Evolutionary conservation across 352 stramenopile genomes (phyloP), one percentile per base, ranked within the genome.

Genomic region (Phytophthora tentaculata): DNA sequence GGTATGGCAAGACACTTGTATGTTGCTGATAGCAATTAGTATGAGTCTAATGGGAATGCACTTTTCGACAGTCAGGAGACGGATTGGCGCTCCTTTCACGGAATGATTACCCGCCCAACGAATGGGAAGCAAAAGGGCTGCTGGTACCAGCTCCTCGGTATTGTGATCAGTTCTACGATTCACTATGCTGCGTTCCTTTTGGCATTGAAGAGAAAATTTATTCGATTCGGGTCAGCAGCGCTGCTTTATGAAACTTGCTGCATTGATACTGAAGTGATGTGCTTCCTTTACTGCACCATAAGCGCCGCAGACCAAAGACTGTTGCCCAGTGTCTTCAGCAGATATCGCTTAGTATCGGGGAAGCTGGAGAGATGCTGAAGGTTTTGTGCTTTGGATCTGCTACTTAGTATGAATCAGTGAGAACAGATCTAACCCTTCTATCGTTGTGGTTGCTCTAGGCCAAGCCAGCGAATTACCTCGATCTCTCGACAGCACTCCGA

Each of bases 141-240:
- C 29, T 80, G 0, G 59, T 75, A 14, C 71, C 76, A 19, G 61
- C 73, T 8, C 88, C 84, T 53, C 37, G 64, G 20, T 96, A 95
- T 57, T 44, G 60, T 39, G 56, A 61, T 19, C 69, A 74, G 17
- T 61, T 49, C 23, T 94, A 92, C 62, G 86, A 94, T 51, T 90
- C 83, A 2, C 72, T 66, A 1, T 37, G 54, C 2, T 81, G 77
- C 14, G 37, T 74, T 37, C 86, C 86, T 12, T 76, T 79, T 0
- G 56, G 73, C 5, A 63, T 88, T 6, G 86, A 92, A 63, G 66
- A 85, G 26, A 88, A 83, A 17, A 76, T 92, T 52, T 94, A 92
- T 39, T 64, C 67, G 13, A 56, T 84, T 44, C 77, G 81, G 57
- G 81, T 89, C 67, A 22, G 69, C 57, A 28, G 39, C 7, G 14